phyloP scores from a whole-genome alignment of 106 monocot species.

The Dendrobium nobile region DNA sequence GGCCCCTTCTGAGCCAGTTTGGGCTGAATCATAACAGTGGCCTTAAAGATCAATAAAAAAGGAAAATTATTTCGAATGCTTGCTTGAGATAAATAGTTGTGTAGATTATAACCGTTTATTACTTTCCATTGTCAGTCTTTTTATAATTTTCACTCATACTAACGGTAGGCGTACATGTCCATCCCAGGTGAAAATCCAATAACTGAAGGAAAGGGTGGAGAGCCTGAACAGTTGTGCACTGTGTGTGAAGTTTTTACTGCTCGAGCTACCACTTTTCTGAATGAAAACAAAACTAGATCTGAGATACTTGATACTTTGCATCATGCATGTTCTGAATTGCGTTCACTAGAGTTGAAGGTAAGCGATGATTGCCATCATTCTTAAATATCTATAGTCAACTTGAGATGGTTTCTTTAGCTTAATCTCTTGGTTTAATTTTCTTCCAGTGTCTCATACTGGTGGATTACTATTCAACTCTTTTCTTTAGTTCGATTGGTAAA shows the following conservation, averaged over 20 bases:
- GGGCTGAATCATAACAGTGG: no score
- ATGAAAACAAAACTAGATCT: slow-evolving; percentile 43
- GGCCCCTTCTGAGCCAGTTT: no score
- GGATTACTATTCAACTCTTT: slow-evolving; percentile 57
- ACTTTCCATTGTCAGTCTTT: neutral
- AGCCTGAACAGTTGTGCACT: slow-evolving; percentile 36
- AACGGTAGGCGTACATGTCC: neutral
- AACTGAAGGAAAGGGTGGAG: neutral
- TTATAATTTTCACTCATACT: neutral
- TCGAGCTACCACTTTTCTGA: slow-evolving; percentile 33
- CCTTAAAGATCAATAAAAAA: neutral
- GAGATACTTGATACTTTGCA: slow-evolving; percentile 43
- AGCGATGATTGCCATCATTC: neutral
- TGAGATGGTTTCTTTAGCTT: neutral
- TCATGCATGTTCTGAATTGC: slow-evolving; percentile 44
- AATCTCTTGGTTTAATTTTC: neutral
- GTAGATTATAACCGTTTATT: neutral
- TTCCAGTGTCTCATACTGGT: slow-evolving; percentile 59
- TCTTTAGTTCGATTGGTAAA: slow-evolving; percentile 38
- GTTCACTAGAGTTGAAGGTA: slow-evolving; percentile 44
- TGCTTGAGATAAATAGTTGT: neutral
- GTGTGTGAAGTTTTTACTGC: slow-evolving; percentile 51
- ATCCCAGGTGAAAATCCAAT: neutral
- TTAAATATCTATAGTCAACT: neutral
- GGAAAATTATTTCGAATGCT: neutral